phyloP scores from a whole-genome alignment of 2,329 filamentous ascomycete genomes.

The Talaromyces sp. region DNA sequence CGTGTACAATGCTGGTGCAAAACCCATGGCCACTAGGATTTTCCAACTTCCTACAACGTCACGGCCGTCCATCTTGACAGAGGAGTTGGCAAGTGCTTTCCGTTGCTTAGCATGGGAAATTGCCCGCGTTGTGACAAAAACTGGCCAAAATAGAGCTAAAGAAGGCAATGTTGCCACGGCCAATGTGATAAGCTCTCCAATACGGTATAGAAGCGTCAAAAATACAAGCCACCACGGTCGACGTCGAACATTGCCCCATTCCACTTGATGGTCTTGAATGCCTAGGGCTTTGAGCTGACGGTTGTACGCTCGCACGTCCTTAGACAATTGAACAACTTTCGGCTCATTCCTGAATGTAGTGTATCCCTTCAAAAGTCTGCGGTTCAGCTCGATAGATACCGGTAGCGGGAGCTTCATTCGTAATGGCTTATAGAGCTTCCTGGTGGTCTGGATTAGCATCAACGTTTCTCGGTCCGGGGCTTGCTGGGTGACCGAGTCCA shows the following conservation, averaged over 20 bases:
- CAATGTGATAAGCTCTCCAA: slow-evolving; percentile 69
- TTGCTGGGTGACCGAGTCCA: slow-evolving; percentile 84
- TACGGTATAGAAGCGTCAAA: slow-evolving; percentile 69
- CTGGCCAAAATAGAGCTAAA: slow-evolving; percentile 75
- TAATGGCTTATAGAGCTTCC: slow-evolving; percentile 87
- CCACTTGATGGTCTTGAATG: slow-evolving; percentile 87
- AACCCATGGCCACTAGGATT: slow-evolving; percentile 75
- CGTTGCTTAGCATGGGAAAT: slow-evolving; percentile 77
- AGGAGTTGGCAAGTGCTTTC: slow-evolving; percentile 75
- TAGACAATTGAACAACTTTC: slow-evolving; percentile 70
- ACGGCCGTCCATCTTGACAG: slow-evolving; percentile 79
- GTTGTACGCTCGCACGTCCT: slow-evolving; percentile 78
- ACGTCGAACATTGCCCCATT: slow-evolving; percentile 70
- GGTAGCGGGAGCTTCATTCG: slow-evolving; percentile 89
- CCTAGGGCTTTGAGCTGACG: slow-evolving; percentile 76
- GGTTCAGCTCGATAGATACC: slow-evolving; percentile 87
- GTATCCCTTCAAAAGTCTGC: slow-evolving; percentile 84
- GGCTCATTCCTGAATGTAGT: slow-evolving; percentile 86
- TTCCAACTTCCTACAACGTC: slow-evolving; percentile 96
- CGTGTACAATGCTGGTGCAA: slow-evolving; percentile 75
- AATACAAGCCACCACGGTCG: slow-evolving; percentile 63
- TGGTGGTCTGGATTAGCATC: slow-evolving; percentile 90
- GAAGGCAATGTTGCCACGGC: slow-evolving; percentile 78
- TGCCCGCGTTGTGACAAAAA: slow-evolving; percentile 76
- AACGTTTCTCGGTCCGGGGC: slow-evolving; percentile 92